Conservation (phyloP, 202 grass and related monocot genomes). For the Cymbopogon flexuosus region DNA sequence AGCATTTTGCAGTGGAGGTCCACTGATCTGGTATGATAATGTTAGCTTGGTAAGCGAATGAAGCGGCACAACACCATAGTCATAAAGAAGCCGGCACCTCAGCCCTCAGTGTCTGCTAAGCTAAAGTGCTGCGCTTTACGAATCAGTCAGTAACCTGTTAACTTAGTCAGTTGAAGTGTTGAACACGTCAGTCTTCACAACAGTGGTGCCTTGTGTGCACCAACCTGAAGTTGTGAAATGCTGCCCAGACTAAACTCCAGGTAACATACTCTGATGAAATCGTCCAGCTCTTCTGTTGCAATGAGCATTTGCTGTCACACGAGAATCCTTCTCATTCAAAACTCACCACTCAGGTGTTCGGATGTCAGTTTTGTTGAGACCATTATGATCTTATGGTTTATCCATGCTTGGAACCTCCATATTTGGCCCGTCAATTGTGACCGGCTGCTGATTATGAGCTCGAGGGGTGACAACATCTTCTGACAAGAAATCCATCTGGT, state of each 20-base stretch:
- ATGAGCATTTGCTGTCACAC: neutral
- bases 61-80: neutral
- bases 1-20: neutral
- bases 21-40: conserved; percentile 9
- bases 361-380: neutral
- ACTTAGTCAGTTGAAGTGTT: neutral
- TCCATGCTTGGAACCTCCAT: conserved; percentile 36
- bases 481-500: conserved; percentile 54
- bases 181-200: neutral
- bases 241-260: neutral
- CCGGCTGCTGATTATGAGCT: conserved; percentile 40
- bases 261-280: conserved; percentile 4
- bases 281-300: conserved; percentile 12
- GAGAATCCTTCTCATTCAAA: conserved; percentile 3
- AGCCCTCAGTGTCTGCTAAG: neutral
- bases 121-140: conserved; percentile 1
- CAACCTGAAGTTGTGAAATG: conserved; percentile 5
- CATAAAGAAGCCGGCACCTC: neutral
- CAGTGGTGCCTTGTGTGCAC: neutral
- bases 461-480: conserved; percentile 53
- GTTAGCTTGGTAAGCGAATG: conserved; percentile 14
- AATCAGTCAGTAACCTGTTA: neutral
- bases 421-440: neutral
- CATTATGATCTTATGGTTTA: conserved; percentile 17
- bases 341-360: conserved; percentile 15